Evolutionary conservation across 805 yeast genomes (phyloP).

Genomic region (Candida succiphila): DNA sequence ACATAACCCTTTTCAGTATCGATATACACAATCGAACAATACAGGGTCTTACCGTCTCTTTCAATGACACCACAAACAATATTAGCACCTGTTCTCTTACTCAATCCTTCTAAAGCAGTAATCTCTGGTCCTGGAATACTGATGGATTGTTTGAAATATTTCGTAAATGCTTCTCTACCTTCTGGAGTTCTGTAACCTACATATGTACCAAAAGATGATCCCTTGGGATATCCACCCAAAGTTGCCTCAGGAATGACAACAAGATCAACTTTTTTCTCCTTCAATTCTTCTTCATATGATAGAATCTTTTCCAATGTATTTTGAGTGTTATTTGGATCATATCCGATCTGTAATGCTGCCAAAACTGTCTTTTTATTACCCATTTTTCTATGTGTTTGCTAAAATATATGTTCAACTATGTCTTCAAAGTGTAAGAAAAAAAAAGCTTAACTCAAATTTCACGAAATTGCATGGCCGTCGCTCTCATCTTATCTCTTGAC

Average conservation of each 20-base stretch:
- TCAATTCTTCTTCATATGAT: constrained; percentile 26
- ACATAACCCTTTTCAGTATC: constrained; percentile 28
- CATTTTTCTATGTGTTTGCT: too few species aligned
- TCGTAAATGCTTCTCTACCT: constrained; percentile 30
- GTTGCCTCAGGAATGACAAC: constrained; percentile 37
- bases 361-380: constrained; percentile 5
- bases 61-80: constrained; percentile 32
- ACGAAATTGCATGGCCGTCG: too few species aligned
- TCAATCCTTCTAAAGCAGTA: constrained; percentile 21
- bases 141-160: constrained; percentile 25
- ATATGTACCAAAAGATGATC: constrained; percentile 30
- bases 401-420: too few species aligned
- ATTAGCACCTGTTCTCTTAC: constrained; percentile 24
- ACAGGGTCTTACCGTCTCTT: constrained; percentile 26
- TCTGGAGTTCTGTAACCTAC: constrained; percentile 30
- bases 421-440: too few species aligned
- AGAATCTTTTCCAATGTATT: constrained; percentile 28
- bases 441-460: too few species aligned
- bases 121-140: constrained; percentile 27
- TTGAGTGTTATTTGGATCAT: constrained; percentile 26
- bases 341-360: constrained; percentile 33
- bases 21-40: constrained; percentile 30
- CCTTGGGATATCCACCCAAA: constrained; percentile 38
- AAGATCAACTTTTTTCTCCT: constrained; percentile 21
- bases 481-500: too few species aligned